Conservation (phyloP, 176 grass and related monocot species). For the Tuctoria greenei region DNA sequence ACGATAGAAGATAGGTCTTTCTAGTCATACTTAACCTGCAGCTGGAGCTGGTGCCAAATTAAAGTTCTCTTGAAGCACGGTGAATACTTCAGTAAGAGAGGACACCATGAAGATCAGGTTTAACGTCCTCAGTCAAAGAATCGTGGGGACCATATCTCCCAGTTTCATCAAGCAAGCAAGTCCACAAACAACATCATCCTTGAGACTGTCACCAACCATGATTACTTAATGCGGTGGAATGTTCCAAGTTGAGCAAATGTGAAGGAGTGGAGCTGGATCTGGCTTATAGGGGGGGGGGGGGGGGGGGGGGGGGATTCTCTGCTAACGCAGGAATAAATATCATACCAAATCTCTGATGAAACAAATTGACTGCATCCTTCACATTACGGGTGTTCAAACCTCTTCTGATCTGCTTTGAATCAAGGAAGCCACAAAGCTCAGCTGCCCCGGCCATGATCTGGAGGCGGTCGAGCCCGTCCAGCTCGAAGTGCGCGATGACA, state of each 20-base stretch:
- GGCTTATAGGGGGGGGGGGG: too few relatives aligned
- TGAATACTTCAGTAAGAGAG: constrained; percentile 57
- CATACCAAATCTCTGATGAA: constrained; percentile 89
- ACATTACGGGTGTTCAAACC: constrained; percentile 93
- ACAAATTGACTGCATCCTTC: constrained; percentile 77
- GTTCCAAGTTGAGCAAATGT: constrained; percentile 84
- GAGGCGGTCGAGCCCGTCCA: constrained; percentile 76
- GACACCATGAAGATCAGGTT: constrained; percentile 86
- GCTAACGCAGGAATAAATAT: constrained; percentile 67
- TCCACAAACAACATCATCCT: constrained; percentile 98
- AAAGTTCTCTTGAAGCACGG: constrained; percentile 63
- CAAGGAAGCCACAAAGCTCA: constrained; percentile 76
- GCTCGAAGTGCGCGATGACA: constrained; percentile 81
- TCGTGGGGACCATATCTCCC: constrained; percentile 55
- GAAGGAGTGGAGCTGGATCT: constrained; percentile 86
- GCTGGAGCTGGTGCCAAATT: constrained; percentile 44
- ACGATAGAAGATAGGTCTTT: constrained; percentile 5
- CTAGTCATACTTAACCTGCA: constrained; percentile 42
- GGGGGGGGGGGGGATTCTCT: constrained; percentile 92
- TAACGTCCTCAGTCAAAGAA: constrained; percentile 51
- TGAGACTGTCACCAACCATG: constrained; percentile 90
- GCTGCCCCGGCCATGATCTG: constrained; percentile 89
- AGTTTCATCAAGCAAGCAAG: constrained; percentile 92
- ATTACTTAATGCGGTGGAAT: constrained; percentile 78
- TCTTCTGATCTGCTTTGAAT: constrained; percentile 80